A percentile compares a stretch with the other conserved stretches of the same genome.
Conservation (phyloP, 2,329 filamentous ascomycete species). For the Calonectria pseudoreteaudii region DNA sequence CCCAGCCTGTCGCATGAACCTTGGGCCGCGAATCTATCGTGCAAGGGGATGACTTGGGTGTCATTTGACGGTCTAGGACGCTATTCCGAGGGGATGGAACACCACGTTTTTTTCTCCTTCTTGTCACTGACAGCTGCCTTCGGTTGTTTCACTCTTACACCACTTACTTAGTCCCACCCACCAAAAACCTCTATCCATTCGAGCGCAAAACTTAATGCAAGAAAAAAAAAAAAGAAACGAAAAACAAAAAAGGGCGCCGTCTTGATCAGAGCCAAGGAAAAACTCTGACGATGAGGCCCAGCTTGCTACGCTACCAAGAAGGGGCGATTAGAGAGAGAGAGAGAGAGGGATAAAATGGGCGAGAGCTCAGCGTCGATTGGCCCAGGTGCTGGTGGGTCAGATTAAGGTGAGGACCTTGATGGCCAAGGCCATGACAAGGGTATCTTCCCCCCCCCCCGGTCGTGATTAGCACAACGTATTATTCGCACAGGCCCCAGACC, state of each 20-base stretch:
- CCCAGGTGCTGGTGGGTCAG: conserved; percentile 36
- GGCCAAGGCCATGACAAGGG: conserved; percentile 30
- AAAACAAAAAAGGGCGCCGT: neutral
- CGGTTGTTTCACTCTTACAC: neutral
- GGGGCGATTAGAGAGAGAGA: conserved; percentile 1
- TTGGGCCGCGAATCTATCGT: conserved; percentile 21
- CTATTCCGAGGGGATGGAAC: conserved; percentile 2
- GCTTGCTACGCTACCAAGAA: neutral
- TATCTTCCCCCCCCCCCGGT: conserved; percentile 5
- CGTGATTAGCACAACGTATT: neutral
- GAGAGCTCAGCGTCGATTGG: conserved; percentile 7
- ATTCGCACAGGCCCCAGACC: neutral
- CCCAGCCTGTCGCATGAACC: conserved; percentile 23
- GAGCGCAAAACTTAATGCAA: no score
- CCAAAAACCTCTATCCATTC: no score
- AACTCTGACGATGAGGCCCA: neutral
- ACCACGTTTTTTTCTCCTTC: conserved; percentile 12
- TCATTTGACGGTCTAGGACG: conserved; percentile 1
- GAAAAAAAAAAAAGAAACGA: neutral
- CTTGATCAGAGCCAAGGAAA: neutral
- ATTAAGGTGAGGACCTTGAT: conserved; percentile 46
- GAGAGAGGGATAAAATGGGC: conserved; percentile 21
- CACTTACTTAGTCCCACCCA: neutral
- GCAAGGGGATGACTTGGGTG: neutral
- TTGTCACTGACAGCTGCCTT: neutral